These are phyloP conservation scores for Carex parvula DNA, from an alignment of 176 grass and related monocot genomes.

Conservation along the genomic window DNA sequence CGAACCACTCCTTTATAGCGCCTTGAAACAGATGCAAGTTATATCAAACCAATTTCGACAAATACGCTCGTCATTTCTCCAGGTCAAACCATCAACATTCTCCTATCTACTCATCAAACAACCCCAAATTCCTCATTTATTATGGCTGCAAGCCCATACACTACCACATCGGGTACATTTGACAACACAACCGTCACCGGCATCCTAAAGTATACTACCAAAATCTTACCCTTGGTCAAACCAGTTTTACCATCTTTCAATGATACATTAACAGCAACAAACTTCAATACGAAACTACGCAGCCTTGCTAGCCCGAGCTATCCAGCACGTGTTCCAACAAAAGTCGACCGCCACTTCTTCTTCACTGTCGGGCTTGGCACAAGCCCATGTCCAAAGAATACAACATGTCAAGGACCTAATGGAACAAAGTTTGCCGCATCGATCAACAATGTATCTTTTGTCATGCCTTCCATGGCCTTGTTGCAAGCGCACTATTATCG, in stretches of 20 bases:
- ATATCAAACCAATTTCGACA: constrained; percentile 52
- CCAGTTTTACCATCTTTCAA: constrained; percentile 49
- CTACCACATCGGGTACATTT: constrained; percentile 45
- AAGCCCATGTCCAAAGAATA: constrained; percentile 53
- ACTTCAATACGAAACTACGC: constrained; percentile 44
- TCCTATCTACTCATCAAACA: constrained; percentile 32
- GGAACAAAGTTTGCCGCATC: constrained; percentile 64
- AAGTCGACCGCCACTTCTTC: constrained; percentile 45
- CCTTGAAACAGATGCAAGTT: constrained; percentile 65
- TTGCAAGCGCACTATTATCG: constrained; percentile 58
- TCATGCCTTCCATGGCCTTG: constrained; percentile 33
- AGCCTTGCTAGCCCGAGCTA: constrained; percentile 34
- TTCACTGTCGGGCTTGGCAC: constrained; percentile 70
- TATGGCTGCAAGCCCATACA: constrained; percentile 61
- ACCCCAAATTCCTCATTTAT: constrained; percentile 29
- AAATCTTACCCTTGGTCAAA: not conserved
- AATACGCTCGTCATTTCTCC: constrained; percentile 55
- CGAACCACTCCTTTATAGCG: constrained; percentile 72
- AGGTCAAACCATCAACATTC: constrained; percentile 73
- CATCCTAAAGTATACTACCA: constrained; percentile 45
- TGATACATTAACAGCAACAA: constrained; percentile 42
- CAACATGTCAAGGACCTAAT: constrained; percentile 68
- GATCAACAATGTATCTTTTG: constrained; percentile 70
- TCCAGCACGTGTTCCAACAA: constrained; percentile 38
- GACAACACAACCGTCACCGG: constrained; percentile 67